Conservation (phyloP, 805 yeast species). For the Yarrowia osloensis region DNA sequence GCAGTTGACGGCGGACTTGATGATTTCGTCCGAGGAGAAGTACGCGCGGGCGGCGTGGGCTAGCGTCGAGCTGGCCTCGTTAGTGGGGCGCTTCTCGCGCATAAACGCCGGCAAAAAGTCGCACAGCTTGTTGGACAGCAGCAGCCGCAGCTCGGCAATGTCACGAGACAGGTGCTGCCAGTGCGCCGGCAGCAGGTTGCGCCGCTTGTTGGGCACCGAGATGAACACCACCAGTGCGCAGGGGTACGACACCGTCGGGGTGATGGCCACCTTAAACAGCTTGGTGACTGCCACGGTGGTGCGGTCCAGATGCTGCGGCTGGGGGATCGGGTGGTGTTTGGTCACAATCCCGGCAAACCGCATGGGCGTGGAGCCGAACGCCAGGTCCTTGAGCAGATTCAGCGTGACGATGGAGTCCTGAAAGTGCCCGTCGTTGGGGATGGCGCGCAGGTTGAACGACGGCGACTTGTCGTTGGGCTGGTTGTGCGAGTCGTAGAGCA, state of each 20-base stretch:
- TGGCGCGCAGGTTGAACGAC: conserved; percentile 6
- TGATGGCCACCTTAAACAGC: conserved; percentile 35
- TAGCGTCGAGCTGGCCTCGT: neutral
- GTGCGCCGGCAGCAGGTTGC: conserved; percentile 16
- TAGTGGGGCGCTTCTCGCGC: conserved; percentile 17
- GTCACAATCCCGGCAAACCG: conserved; percentile 34
- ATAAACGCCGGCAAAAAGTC: conserved; percentile 23
- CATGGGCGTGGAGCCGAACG: conserved; percentile 37
- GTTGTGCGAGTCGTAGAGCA: conserved; percentile 30
- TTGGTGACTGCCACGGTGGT: conserved; percentile 35
- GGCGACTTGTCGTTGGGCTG: conserved; percentile 16
- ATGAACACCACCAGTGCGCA: conserved; percentile 23
- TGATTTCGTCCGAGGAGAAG: conserved; percentile 34
- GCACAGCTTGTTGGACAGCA: conserved; percentile 26
- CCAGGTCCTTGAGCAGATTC: conserved; percentile 34
- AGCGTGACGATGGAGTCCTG: conserved; percentile 27
- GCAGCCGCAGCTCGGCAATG: conserved; percentile 7
- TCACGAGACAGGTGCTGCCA: conserved; percentile 17
- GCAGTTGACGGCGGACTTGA: conserved; percentile 33
- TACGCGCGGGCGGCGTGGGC: conserved; percentile 9
- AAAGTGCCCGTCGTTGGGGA: conserved; percentile 16
- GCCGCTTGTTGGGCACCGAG: conserved; percentile 24
- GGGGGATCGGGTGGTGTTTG: conserved; percentile 36
- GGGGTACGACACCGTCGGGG: conserved; percentile 5
- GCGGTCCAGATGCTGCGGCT: conserved; percentile 25